These are phyloP conservation scores for Coemansia sp. DNA, from an alignment of 192 early-diverging fungal genomes.

Conservation along the genomic window DNA sequence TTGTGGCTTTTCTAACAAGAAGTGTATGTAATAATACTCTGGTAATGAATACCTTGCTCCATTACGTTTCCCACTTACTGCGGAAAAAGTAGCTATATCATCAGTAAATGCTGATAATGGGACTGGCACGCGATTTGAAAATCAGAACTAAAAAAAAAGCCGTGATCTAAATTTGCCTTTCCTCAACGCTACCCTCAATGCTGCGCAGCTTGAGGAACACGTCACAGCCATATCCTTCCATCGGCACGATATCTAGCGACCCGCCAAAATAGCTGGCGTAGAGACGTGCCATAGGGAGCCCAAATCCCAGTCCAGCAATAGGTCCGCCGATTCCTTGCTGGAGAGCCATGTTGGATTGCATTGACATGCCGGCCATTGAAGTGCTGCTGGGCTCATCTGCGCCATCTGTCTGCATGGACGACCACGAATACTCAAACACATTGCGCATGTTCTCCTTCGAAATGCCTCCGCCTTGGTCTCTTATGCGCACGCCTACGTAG, in stretches of 20 bases:
- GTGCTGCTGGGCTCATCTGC: slow-evolving; percentile 23
- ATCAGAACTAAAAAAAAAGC: background rate
- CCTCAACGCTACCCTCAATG: slow-evolving; percentile 66
- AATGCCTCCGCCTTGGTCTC: slow-evolving; percentile 93
- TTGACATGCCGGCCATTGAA: slow-evolving; percentile 57
- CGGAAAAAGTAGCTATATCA: slow-evolving; percentile 1
- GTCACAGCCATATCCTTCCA: slow-evolving; percentile 90
- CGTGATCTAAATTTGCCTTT: slow-evolving; percentile 46
- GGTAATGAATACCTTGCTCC: too few species aligned
- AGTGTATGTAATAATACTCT: too few species aligned
- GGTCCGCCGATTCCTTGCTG: slow-evolving; percentile 91
- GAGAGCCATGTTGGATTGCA: slow-evolving; percentile 75
- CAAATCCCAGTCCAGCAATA: slow-evolving; percentile 78
- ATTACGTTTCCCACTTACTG: background rate
- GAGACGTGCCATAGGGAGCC: slow-evolving; percentile 82
- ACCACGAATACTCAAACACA: slow-evolving; percentile 93
- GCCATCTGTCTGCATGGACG: slow-evolving; percentile 75
- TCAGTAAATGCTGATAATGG: background rate
- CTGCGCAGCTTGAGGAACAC: slow-evolving; percentile 86
- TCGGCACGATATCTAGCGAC: slow-evolving; percentile 74
- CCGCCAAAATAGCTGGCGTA: slow-evolving; percentile 96
- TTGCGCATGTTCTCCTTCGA: slow-evolving; percentile 67
- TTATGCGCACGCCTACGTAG: slow-evolving; percentile 80
- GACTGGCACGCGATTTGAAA: background rate
- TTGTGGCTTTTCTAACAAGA: background rate